A percentile compares a stretch with the other conserved stretches of the same genome.
These are phyloP conservation scores for Chionographis japonica DNA, from an alignment of 106 monocot genomes.

Conservation along the genomic window DNA sequence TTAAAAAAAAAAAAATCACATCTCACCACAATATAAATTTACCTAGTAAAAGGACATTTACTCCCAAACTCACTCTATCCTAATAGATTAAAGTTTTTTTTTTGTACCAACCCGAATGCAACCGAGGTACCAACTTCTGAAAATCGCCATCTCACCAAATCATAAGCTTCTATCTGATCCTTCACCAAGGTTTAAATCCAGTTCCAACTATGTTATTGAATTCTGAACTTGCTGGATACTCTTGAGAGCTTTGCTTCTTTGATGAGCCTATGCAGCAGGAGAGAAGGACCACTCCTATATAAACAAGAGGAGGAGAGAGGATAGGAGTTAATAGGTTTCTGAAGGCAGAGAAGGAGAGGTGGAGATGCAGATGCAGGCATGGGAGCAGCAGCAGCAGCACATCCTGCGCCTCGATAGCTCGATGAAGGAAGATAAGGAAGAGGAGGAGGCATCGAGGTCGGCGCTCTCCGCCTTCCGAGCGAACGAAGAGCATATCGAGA, in stretches of 20 bases:
- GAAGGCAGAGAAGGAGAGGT: constrained; percentile 3
- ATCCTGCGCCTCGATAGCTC: constrained; percentile 19
- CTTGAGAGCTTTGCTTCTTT: background rate
- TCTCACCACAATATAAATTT: background rate
- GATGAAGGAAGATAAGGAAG: constrained; percentile 30
- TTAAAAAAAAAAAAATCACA: background rate
- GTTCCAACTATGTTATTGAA: background rate
- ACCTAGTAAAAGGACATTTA: background rate
- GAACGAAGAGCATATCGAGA: constrained; percentile 77
- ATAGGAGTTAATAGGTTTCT: constrained; percentile 10
- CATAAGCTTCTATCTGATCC: constrained; percentile 6
- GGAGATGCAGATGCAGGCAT: constrained; percentile 26
- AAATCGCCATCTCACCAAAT: constrained; percentile 24
- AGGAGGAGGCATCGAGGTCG: constrained; percentile 48
- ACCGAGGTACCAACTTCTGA: constrained; percentile 16
- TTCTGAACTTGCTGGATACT: constrained; percentile 16
- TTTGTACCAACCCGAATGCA: constrained; percentile 14
- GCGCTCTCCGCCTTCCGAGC: constrained; percentile 55
- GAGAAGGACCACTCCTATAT: constrained; percentile 2
- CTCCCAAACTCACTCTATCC: background rate
- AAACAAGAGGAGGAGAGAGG: constrained; percentile 5
- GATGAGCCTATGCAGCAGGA: background rate
- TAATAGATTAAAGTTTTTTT: background rate
- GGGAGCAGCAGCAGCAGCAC: constrained; percentile 24
- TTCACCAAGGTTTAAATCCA: constrained; percentile 1